Percentiles rank a stretch among this genome's conserved stretches.
Conservation (phyloP, 768 basidiomycete species). For the Strobilomyces dryophilus region DNA sequence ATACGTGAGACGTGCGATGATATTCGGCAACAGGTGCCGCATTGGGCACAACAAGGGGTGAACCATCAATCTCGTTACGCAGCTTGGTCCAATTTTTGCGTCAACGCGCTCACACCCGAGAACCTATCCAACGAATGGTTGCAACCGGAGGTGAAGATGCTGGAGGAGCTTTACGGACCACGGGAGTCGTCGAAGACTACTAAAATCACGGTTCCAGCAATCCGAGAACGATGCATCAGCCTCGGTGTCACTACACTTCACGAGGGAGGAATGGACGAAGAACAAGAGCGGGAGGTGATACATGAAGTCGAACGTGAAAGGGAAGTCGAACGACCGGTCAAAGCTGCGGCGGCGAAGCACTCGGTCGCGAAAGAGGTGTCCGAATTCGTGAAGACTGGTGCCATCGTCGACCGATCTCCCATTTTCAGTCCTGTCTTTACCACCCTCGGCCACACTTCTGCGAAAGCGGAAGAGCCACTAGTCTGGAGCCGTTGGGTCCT, state of each 20-base stretch:
- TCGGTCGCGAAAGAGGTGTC: slow-evolving; percentile 6
- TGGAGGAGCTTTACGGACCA: slow-evolving; percentile 35
- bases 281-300: no score
- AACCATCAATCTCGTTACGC: slow-evolving; percentile 29
- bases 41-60: no score
- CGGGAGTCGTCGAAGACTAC: slow-evolving; percentile 5
- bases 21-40: no score
- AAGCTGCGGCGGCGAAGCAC: slow-evolving; percentile 19
- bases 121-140: no score
- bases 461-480: no score
- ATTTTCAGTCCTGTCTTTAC: slow-evolving; percentile 20
- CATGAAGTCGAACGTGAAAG: slow-evolving; percentile 40
- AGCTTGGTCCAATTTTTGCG: slow-evolving; percentile 16
- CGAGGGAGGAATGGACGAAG: slow-evolving; percentile 35
- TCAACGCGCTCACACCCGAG: no score
- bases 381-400: no score
- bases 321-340: slow-evolving; percentile 35
- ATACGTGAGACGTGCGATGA: no score
- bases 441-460: slow-evolving; percentile 7
- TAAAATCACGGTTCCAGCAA: slow-evolving; percentile 1
- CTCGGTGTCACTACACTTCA: slow-evolving; percentile 27
- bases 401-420: slow-evolving; percentile 9
- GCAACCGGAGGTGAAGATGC: slow-evolving; percentile 34
- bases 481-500: no score
- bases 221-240: no score